Evolutionary conservation across 768 basidiomycete species (phyloP).

Genomic region (Lentinus brumalis): DNA sequence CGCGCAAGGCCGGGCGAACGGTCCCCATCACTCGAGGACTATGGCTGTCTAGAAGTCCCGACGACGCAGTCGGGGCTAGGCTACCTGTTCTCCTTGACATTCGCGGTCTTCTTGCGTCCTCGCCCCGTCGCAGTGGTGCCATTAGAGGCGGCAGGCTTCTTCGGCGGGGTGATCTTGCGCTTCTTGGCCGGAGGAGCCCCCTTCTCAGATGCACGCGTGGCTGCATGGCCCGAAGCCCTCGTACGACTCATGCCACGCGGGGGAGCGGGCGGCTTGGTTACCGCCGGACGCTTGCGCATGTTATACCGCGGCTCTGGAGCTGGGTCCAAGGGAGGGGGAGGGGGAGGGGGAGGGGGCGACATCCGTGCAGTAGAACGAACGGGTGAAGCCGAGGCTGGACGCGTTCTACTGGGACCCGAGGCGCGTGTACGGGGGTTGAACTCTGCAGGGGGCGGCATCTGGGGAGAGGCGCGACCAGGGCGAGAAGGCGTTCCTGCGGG

Average conservation of each 20-base stretch:
- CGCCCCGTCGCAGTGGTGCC: not conserved
- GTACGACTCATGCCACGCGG: slow-evolving; percentile 4
- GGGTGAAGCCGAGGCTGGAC: not conserved
- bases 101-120: not conserved
- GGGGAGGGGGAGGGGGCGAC: not conserved
- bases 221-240: slow-evolving; percentile 4
- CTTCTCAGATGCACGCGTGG: not conserved
- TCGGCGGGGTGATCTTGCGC: slow-evolving; percentile 18
- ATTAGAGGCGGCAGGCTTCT: not conserved
- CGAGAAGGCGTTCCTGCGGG: slow-evolving; percentile 12
- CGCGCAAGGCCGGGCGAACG: too few species aligned
- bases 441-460: slow-evolving; percentile 9
- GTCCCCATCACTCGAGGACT: too few species aligned
- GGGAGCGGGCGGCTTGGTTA: not conserved
- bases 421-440: slow-evolving; percentile 1
- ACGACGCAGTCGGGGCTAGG: not conserved
- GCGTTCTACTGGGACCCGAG: not conserved
- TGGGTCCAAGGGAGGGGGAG: not conserved
- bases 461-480: not conserved
- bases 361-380: not conserved
- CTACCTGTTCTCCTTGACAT: slow-evolving; percentile 1
- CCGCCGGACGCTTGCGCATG: slow-evolving; percentile 22
- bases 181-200: slow-evolving; percentile 14
- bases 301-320: slow-evolving; percentile 26
- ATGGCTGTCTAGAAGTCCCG: not conserved